Evolutionary conservation across 2,329 filamentous ascomycete genomes (phyloP).

Genomic region (Ophiostoma pallidulum): DNA sequence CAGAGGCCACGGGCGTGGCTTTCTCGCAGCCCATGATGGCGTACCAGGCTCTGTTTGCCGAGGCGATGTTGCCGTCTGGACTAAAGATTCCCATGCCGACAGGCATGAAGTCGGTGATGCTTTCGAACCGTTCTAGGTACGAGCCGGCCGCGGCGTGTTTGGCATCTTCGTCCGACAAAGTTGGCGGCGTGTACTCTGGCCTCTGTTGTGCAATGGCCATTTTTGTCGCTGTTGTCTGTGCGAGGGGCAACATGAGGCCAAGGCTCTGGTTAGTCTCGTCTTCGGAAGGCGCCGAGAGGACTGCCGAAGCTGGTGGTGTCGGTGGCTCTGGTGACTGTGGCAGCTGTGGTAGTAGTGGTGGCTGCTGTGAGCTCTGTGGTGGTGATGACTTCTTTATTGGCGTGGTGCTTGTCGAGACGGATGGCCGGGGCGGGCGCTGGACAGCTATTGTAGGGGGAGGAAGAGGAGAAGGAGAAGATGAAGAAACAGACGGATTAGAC

Average conservation of each 20-base stretch:
- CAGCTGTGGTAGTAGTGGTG: background rate
- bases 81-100: constrained; percentile 66
- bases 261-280: background rate
- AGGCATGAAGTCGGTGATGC: constrained; percentile 64
- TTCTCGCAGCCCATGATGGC: constrained; percentile 41
- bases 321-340: background rate
- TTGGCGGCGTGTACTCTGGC: no score
- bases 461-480: no score
- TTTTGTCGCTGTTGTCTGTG: background rate
- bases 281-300: constrained; percentile 3
- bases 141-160: background rate
- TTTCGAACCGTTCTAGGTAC: constrained; percentile 52
- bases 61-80: constrained; percentile 53
- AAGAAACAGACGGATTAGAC: no score
- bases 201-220: background rate
- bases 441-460: background rate
- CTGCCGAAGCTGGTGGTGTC: constrained; percentile 2
- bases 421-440: no score
- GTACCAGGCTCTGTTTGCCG: constrained; percentile 61
- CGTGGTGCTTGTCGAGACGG: no score
- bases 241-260: no score
- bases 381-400: background rate
- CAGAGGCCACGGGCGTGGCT: no score
- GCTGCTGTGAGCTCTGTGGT: background rate
- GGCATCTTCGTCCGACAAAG: background rate